These are phyloP conservation scores for Akebia trifoliata DNA, from an alignment of 164 flowering plant species.

Conservation along the genomic window DNA sequence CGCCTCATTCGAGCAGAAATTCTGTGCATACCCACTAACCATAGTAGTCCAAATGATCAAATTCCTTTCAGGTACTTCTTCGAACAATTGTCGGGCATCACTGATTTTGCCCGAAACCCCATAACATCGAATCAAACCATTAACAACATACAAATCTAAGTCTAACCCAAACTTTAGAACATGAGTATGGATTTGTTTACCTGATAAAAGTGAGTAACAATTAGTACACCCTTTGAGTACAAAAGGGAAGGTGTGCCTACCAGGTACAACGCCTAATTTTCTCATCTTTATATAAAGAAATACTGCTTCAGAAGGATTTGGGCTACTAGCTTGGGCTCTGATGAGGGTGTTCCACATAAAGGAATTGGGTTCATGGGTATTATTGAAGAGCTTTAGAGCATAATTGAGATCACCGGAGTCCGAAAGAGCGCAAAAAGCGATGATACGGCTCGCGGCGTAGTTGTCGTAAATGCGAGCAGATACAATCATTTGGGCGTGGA, in stretches of 20 bases:
- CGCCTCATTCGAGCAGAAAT: slow-evolving; percentile 37
- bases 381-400: slow-evolving; percentile 39
- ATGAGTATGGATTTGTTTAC: slow-evolving; percentile 46
- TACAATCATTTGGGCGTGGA: slow-evolving; percentile 62
- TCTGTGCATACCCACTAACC: slow-evolving; percentile 60
- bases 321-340: slow-evolving; percentile 42
- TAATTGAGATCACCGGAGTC: slow-evolving; percentile 39
- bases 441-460: slow-evolving; percentile 59
- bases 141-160: slow-evolving; percentile 46
- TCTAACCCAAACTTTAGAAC: slow-evolving; percentile 49
- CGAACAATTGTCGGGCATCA: slow-evolving; percentile 46
- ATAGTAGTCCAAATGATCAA: slow-evolving; percentile 57
- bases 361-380: slow-evolving; percentile 38
- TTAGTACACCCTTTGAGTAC: slow-evolving; percentile 55
- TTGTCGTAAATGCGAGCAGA: slow-evolving; percentile 49
- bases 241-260: slow-evolving; percentile 62
- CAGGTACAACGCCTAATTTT: slow-evolving; percentile 35
- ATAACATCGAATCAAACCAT: slow-evolving; percentile 49
- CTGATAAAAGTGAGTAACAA: slow-evolving; percentile 14
- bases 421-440: slow-evolving; percentile 53
- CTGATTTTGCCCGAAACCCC: slow-evolving; percentile 24
- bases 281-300: slow-evolving; percentile 41
- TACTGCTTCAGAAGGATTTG: slow-evolving; percentile 35
- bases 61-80: slow-evolving; percentile 40
- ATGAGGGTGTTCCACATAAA: slow-evolving; percentile 72